phyloP scores from a whole-genome alignment of 2,329 filamentous ascomycete genomes.

The Alternaria hordeiaustralica region DNA sequence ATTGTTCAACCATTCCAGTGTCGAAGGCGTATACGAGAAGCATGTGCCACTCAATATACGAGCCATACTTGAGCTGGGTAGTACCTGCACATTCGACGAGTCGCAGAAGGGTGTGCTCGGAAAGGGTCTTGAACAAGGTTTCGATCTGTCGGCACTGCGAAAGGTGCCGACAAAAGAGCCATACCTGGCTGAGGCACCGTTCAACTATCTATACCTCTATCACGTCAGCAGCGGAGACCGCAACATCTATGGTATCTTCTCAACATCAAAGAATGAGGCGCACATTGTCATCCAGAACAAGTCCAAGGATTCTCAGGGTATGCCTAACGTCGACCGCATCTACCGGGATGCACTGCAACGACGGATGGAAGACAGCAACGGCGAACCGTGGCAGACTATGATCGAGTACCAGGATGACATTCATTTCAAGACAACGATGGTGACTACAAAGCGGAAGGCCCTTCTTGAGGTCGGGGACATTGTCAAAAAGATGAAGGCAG shows the following conservation, averaged over 20 bases:
- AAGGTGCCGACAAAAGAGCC: conserved; percentile 70
- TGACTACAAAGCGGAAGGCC: conserved; percentile 88
- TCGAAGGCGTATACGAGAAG: conserved; percentile 97
- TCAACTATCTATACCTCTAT: conserved; percentile 90
- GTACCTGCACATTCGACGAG: conserved; percentile 91
- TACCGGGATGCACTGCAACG: conserved; percentile 78
- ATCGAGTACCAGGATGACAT: conserved; percentile 88
- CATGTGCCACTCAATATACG: conserved; percentile 86
- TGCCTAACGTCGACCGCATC: conserved; percentile 89
- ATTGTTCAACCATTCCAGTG: conserved; percentile 88
- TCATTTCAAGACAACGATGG: conserved; percentile 83
- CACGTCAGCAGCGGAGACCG: conserved; percentile 90
- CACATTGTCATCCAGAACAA: conserved; percentile 89
- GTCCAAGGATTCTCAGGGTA: conserved; percentile 78
- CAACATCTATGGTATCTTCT: conserved; percentile 93
- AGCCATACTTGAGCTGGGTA: conserved; percentile 88
- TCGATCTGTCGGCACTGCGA: conserved; percentile 80
- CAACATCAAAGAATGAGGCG: conserved; percentile 78
- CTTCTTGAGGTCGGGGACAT: conserved; percentile 86
- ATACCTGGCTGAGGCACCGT: conserved; percentile 76
- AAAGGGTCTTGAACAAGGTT: conserved; percentile 90
- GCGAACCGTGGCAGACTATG: conserved; percentile 76
- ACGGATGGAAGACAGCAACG: conserved; percentile 69
- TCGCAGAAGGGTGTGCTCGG: conserved; percentile 88
- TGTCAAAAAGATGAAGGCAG: conserved; percentile 87